These are phyloP conservation scores for Crucihimalaya himalaica DNA, from an alignment of 345 rosid species.

Conservation along the genomic window DNA sequence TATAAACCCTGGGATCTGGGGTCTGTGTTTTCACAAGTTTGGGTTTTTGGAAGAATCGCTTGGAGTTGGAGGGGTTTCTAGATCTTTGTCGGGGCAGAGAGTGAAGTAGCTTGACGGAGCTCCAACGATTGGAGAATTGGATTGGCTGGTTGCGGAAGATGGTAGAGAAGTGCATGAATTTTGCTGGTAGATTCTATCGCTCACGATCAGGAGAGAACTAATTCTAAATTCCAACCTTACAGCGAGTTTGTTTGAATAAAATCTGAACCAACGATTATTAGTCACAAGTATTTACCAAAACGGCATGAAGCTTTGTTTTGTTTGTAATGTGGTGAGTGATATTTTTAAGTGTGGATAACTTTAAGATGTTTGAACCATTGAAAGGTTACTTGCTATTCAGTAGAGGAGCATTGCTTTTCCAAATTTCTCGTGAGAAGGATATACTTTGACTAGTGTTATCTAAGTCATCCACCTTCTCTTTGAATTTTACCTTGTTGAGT, in stretches of 20 bases:
- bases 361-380: no score
- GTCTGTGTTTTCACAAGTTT: conserved; percentile 13
- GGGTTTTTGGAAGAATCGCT: conserved; percentile 24
- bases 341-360: no score
- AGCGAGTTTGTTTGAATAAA: no score
- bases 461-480: no score
- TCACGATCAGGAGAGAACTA: background rate
- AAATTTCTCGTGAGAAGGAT: no score
- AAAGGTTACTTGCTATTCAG: no score
- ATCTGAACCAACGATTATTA: no score
- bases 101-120: conserved; percentile 39
- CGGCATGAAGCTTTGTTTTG: no score
- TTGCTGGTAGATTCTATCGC: background rate
- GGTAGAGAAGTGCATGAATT: conserved; percentile 26
- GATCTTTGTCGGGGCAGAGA: conserved; percentile 47
- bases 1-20: conserved; percentile 46
- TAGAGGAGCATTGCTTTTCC: no score
- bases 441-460: no score
- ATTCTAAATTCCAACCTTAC: background rate
- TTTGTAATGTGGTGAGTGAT: no score
- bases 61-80: conserved; percentile 22
- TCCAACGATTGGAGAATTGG: conserved; percentile 4
- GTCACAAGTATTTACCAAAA: no score
- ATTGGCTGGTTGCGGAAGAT: background rate
- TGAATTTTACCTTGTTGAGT: background rate